Evolutionary conservation across 768 basidiomycete species (phyloP).

Genomic region (Paxillus ammoniavirescens): DNA sequence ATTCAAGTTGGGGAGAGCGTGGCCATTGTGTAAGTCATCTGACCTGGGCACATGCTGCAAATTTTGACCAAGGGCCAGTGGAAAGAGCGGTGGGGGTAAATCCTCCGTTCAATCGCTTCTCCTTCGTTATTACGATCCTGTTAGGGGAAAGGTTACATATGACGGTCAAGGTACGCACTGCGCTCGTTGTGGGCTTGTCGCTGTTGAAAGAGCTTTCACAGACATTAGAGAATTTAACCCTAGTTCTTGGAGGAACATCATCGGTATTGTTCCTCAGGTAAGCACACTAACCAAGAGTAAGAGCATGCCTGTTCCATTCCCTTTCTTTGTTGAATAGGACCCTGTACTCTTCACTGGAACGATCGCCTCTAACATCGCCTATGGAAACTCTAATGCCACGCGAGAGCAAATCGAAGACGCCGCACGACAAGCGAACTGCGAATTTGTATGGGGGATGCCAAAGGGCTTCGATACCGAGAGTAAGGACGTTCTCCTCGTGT

Average conservation of each 20-base stretch:
- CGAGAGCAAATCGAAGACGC: constrained; percentile 84
- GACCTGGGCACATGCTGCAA: neutral
- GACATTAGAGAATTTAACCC: constrained; percentile 87
- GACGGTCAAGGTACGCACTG: constrained; percentile 70
- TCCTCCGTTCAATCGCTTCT: constrained; percentile 87
- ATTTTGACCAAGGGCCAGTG: constrained; percentile 42
- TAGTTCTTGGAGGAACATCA: constrained; percentile 82
- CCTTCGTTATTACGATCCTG: constrained; percentile 86
- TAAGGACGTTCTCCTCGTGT: constrained; percentile 35
- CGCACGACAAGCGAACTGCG: constrained; percentile 90
- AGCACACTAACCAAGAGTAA: neutral
- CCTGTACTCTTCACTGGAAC: constrained; percentile 90
- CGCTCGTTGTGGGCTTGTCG: neutral
- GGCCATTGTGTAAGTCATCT: constrained; percentile 79
- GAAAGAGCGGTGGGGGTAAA: constrained; percentile 92
- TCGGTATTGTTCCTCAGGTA: constrained; percentile 91
- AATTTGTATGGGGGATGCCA: constrained; percentile 94
- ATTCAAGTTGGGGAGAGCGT: constrained; percentile 84
- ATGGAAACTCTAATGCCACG: constrained; percentile 73
- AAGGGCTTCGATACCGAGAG: constrained; percentile 92
- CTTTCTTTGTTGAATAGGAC: constrained; percentile 40
- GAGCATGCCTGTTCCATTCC: neutral
- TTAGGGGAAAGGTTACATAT: constrained; percentile 78
- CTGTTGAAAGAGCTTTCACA: constrained; percentile 24
- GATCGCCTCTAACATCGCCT: constrained; percentile 93